Base-by-base conservation (phyloP, 2,329 filamentous ascomycete genomes). In the Claviceps humidiphila region DNA sequence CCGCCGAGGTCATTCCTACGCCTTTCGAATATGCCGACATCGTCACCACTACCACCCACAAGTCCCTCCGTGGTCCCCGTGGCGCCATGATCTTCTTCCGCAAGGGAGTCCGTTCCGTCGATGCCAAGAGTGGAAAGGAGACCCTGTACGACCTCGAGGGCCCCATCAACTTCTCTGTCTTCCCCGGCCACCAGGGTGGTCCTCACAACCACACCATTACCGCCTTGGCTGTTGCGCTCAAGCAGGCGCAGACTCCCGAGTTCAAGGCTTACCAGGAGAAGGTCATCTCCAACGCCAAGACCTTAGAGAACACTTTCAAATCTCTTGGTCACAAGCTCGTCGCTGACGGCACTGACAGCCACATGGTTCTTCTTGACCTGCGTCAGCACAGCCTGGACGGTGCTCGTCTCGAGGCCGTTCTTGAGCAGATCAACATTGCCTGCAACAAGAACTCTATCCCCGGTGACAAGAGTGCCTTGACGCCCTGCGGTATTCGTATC, bases 81-180 rank as follows among this genome's bases (percentile, higher is more conserved):
- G 93, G 93, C 65, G 93, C 93, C 68, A 98, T 98, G 93, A 98
- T 98, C 75, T 98, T 98, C 82, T 98, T 90, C 84, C 88, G 93
- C 72, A 96, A 95, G 77, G 93, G 93, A 58, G 84, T 96, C 56
- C 87, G 91, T 65, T 89, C 85, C 64, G 85, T 85, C 51, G 88
- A 97, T 67, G 75, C 86, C 71, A 96, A 96, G 80, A 84, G 86
- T 56, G 89, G 89, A 64, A 91, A 95, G 74, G 81, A 91, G 76
- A 85, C 78, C 50, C 75, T 90, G 63, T 98, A 96, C 69, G 89
- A 98, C 65, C 81, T 98, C 38, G 93, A 98, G 77, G 81, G 84
- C 61, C 87, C 89, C 53, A 98, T 98, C 78, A 98, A 98, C 77
- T 90, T 94, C 71, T 97, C 93, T 53, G 93, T 98, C 68, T 98